These are phyloP conservation scores for Aureobasidium subglaciale DNA, from an alignment of 2,329 filamentous ascomycete species.

Conservation along the genomic window DNA sequence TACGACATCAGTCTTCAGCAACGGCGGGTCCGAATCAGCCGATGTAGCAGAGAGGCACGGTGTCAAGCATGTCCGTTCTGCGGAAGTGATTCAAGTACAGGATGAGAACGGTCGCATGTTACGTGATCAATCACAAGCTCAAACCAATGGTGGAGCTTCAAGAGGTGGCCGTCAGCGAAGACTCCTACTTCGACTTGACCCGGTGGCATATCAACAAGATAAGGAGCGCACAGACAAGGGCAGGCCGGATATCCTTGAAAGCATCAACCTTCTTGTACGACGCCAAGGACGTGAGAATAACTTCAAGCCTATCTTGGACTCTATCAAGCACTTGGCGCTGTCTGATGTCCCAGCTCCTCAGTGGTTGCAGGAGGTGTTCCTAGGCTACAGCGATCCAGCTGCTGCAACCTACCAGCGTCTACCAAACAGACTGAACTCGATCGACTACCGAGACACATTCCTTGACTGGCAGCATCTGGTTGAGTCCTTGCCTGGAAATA, in stretches of 20 bases:
- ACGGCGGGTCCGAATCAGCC: conserved; percentile 47
- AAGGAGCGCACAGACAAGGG: conserved; percentile 57
- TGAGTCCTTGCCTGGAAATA: conserved; percentile 82
- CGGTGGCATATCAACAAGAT: conserved; percentile 70
- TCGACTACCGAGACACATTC: conserved; percentile 93
- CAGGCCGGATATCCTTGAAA: conserved; percentile 73
- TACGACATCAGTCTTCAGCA: conserved; percentile 43
- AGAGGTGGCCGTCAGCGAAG: conserved; percentile 54
- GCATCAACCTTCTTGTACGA: conserved; percentile 78
- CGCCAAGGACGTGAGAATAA: conserved; percentile 89
- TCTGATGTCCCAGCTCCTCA: conserved; percentile 79
- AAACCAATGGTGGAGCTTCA: conserved; percentile 54
- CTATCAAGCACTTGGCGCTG: conserved; percentile 76
- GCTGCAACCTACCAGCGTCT: conserved; percentile 81
- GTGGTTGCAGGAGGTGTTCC: conserved; percentile 93
- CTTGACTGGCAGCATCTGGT: conserved; percentile 90
- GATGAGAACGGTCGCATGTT: conserved; percentile 76
- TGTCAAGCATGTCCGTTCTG: conserved; percentile 66
- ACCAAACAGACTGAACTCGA: conserved; percentile 64
- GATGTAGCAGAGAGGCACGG: conserved; percentile 45
- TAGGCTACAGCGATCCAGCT: conserved; percentile 92
- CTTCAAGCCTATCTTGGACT: conserved; percentile 88
- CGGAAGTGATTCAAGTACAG: conserved; percentile 76
- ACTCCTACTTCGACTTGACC: conserved; percentile 74
- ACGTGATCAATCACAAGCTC: conserved; percentile 45